Evolutionary conservation across 1,139 yeast species (phyloP), one percentile per base, ranked within the genome.

Genomic region (Zhuliangozyma blackwelliae): DNA sequence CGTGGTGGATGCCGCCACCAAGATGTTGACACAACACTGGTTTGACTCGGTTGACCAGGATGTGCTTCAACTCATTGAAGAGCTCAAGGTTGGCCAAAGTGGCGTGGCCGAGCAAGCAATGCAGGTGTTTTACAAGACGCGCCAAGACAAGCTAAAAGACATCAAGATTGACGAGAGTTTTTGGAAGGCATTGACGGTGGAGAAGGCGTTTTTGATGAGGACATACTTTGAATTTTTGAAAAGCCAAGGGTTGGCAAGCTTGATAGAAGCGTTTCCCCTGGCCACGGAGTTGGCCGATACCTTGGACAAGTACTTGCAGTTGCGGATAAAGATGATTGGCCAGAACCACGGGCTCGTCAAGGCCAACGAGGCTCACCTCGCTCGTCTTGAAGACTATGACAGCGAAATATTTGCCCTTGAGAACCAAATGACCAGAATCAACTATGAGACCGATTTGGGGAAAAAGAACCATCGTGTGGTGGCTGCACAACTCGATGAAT

Each of bases 251-350:
- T 57, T 77, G 37, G 60, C 61, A 30, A 82, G 80, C n/a, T 59
- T 76, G 19, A 68, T 87, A 19, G 97, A 90, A 33, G 66, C 70
- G 16, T 82, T 82, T 57, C 96, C 97, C 0, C 97, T 88, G 46
- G 76, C 95, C 10, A 72, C 90, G 5, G 80, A 73, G 37, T 68
- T 89, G 40, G 85, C 96, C 1, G 71, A 68, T 40, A 69, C 74
- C 10, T 65, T 79, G 31, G 74, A 67, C 44, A 70, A 65, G 41
- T 85, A 79, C 55, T 63, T 80, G 31, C 64, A 65, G 25, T 59
- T 68, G 37, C 63, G 86, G 40, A 65, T 59, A 19, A 51, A 59
- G 7, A 59, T 62, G n/a, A 36, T 41, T 26, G 57, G 58, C 21
- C 60, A 57, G 25, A 59, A 69, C 29, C 63, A 59, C 25, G 49